phyloP scores from a whole-genome alignment of 208 protist genomes.

The Endotrypanum monterogeii region DNA sequence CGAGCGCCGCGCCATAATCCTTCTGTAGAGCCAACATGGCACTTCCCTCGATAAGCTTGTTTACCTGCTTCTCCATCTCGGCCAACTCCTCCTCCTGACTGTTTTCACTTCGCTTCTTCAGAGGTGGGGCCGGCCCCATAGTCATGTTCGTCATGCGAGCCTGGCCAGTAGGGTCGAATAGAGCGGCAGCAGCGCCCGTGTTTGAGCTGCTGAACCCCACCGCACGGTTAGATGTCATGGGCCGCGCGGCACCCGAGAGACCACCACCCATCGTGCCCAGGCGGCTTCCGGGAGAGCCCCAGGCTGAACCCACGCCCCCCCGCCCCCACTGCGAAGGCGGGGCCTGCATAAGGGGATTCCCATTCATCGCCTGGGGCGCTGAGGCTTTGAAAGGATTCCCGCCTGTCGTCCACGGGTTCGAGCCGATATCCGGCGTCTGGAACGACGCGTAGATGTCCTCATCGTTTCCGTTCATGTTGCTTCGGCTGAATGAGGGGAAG shows the following conservation, averaged over 20 bases:
- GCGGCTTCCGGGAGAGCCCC: constrained; percentile 69
- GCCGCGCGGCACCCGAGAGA: constrained; percentile 59
- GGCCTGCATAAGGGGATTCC: constrained; percentile 78
- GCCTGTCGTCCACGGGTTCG: constrained; percentile 43
- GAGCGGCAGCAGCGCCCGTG: constrained; percentile 26
- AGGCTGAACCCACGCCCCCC: constrained; percentile 61
- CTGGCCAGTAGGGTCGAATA: constrained; percentile 89
- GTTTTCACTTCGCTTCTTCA: constrained; percentile 92
- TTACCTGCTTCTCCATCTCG: constrained; percentile 94
- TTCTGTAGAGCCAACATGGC: constrained; percentile 88
- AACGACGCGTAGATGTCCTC: constrained; percentile 86
- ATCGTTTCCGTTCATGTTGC: constrained; percentile 31
- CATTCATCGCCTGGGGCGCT: constrained; percentile 23
- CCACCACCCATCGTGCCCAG: constrained; percentile 69
- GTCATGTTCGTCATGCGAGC: constrained; percentile 57
- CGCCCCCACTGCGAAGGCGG: constrained; percentile 83
- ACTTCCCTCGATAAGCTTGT: constrained; percentile 94
- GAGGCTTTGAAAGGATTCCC: constrained; percentile 46
- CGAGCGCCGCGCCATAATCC: constrained; percentile 89
- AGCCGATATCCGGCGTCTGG: constrained; percentile 47
- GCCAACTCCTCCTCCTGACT: constrained; percentile 91
- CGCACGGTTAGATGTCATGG: constrained; percentile 94
- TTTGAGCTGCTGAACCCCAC: constrained; percentile 81
- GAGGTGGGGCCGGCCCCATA: constrained; percentile 86
- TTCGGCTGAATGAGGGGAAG: too few relatives aligned